Conservation (phyloP, 495 filamentous ascomycete genomes). For the Aspergillus mulundensis region DNA sequence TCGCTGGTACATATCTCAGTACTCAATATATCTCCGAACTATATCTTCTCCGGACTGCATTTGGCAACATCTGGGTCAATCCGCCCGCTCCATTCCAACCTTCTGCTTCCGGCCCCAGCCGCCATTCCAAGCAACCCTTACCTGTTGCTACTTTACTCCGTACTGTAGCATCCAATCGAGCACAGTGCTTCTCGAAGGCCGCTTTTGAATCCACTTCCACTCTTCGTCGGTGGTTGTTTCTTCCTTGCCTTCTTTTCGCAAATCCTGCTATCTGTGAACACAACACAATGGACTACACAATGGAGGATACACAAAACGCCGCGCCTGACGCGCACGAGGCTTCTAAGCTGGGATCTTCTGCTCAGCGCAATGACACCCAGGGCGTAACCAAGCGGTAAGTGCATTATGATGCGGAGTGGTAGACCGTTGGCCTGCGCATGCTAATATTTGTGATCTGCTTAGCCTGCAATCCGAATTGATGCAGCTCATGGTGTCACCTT, state of each 20-base stretch:
- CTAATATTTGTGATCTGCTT: constrained; percentile 16
- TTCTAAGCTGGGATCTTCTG: constrained; percentile 55
- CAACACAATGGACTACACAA: constrained; percentile 56
- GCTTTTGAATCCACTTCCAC: not conserved
- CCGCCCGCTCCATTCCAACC: constrained; percentile 17
- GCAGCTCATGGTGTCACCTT: constrained; percentile 92
- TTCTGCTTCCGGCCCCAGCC: constrained; percentile 30
- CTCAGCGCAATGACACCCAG: constrained; percentile 58
- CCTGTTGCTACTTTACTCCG: constrained; percentile 20
- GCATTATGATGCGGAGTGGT: not conserved
- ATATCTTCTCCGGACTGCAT: constrained; percentile 4
- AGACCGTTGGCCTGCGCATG: not conserved
- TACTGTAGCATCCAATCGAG: constrained; percentile 28
- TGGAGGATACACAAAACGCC: constrained; percentile 71
- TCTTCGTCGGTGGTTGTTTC: constrained; percentile 1
- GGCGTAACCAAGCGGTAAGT: constrained; percentile 75
- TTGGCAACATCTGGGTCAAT: constrained; percentile 23
- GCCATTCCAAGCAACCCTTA: constrained; percentile 43
- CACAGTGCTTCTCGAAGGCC: constrained; percentile 15
- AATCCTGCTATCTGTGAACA: constrained; percentile 5
- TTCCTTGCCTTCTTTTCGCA: not conserved
- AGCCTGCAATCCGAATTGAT: constrained; percentile 96
- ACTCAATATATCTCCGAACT: not conserved
- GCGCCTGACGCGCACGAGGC: constrained; percentile 56
- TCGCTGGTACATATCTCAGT: not conserved